Conservation (phyloP, 1,139 yeast species). For the Scheffersomyces cryptocercus region DNA sequence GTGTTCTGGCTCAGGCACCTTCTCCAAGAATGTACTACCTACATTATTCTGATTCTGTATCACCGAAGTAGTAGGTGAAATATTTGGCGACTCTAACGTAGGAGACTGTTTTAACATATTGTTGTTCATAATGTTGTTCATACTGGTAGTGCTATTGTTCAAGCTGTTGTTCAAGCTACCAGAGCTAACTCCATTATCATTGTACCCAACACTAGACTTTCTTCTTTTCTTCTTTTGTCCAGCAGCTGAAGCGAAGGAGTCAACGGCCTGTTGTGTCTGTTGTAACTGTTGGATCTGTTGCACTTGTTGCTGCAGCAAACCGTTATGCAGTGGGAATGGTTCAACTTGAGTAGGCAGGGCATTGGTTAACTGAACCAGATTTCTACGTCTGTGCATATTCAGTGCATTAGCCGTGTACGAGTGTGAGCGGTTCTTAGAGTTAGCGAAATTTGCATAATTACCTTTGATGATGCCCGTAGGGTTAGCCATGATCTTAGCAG, state of each 20-base stretch:
- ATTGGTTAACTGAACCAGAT: constrained; percentile 9
- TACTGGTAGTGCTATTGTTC: too few relatives aligned
- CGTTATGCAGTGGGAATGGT: neutral
- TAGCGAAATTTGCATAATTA: constrained; percentile 3
- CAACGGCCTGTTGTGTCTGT: neutral
- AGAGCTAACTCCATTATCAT: neutral
- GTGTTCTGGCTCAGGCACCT: neutral
- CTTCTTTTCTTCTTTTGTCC: constrained; percentile 15
- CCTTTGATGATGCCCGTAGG: constrained; percentile 14
- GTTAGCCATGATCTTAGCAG: constrained; percentile 12
- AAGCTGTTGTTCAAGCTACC: neutral
- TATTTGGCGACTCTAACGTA: neutral
- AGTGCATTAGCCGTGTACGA: constrained; percentile 13
- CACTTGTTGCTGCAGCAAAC: neutral
- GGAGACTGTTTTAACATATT: neutral
- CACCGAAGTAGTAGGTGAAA: neutral
- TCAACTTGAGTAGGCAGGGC: constrained; percentile 3
- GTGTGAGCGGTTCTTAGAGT: constrained; percentile 8
- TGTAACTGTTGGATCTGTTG: constrained; percentile 3
- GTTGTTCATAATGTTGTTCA: neutral
- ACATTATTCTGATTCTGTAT: neutral
- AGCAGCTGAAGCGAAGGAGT: constrained; percentile 5
- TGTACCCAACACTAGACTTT: constrained; percentile 8
- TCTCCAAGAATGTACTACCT: neutral
- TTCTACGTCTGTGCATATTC: constrained; percentile 10